Evolutionary conservation across 768 basidiomycete genomes (phyloP).

Genomic region (Glaciozyma martinii): DNA sequence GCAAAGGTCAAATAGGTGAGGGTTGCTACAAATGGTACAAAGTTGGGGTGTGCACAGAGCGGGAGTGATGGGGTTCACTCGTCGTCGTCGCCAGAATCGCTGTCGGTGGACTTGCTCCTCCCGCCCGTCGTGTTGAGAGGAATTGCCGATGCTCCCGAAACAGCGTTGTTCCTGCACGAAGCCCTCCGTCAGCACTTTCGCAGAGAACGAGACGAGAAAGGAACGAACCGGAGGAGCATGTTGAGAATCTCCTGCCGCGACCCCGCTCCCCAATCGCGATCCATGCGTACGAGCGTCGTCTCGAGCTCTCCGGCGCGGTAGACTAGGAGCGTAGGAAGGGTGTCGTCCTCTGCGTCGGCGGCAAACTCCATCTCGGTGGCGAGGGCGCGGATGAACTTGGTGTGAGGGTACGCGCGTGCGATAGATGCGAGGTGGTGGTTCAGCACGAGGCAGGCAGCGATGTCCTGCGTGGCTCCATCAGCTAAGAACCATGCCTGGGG

Average conservation of each 20-base stretch:
- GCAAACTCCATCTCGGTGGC: slow-evolving; percentile 34
- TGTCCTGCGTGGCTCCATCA: slow-evolving; percentile 9
- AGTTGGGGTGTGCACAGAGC: too few relatives aligned
- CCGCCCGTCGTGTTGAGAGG: too few relatives aligned
- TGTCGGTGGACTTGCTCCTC: too few relatives aligned
- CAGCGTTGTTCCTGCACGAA: too few relatives aligned
- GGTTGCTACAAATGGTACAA: too few relatives aligned
- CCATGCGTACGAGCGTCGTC: slow-evolving; percentile 31
- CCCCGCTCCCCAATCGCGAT: slow-evolving; percentile 22
- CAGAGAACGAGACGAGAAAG: too few relatives aligned
- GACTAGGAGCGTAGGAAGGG: slow-evolving; percentile 34
- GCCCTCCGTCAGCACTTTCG: too few relatives aligned
- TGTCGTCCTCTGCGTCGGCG: slow-evolving; percentile 29
- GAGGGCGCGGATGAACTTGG: slow-evolving; percentile 33
- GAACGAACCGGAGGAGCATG: neutral
- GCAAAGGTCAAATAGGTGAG: too few relatives aligned
- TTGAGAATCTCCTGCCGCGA: slow-evolving; percentile 15
- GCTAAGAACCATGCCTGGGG: too few relatives aligned
- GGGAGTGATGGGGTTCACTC: too few relatives aligned
- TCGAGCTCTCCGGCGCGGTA: slow-evolving; percentile 33
- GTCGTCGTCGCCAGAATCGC: too few relatives aligned
- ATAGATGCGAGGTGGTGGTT: slow-evolving; percentile 33
- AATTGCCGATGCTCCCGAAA: too few relatives aligned
- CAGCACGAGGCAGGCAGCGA: slow-evolving; percentile 27
- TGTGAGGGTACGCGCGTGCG: slow-evolving; percentile 29